Base-by-base conservation (phyloP, 306 rosid species). In the Betula pendula region DNA sequence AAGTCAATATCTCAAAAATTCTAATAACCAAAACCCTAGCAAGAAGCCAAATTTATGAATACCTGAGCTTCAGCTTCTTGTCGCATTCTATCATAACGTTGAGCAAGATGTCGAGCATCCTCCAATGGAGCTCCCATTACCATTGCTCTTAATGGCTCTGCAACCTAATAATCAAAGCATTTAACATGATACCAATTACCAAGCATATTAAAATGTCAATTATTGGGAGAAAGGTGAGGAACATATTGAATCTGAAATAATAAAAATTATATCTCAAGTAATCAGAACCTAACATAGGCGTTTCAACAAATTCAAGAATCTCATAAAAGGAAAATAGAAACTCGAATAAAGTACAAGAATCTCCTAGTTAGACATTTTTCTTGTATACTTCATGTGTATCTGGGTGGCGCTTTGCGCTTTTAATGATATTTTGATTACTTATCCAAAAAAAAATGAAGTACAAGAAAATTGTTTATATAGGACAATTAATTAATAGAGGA, bases 61-160 rank as follows among this genome's bases (percentile, higher is more conserved):
- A 91, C 96, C 96, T 91, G 98, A 42, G 96, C 91, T 85, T 93
- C 98, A 68, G 95, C 90, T 84, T 93, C 98, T 85, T 93, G 98
- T 33, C 98, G 89, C 93, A 93, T 85, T 89, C 98, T 84, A 68
- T 93, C 98, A 74, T 93, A 93, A 59, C 96, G 98, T 80, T 93
- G 98, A 82, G 96, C 96, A 76, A 93, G 96, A 89, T 91, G 93
- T 66, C 98, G 87, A 75, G 98, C 98, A 85, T 93, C 98, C 83
- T 93, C 98, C 85, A 93, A 84, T 27, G 98, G 96, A 76, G 98
- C 87, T 51, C 98, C 98, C 93, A 87, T 86, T 66, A 93, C 95
- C 98, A 93, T 90, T 47, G 98, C 96, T 87, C 96, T 85, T 75
- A 93, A 82, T 82, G 98, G 98, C 88, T 93, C 96, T 35, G 95